A percentile compares a stretch with the other conserved stretches of the same genome.
These are phyloP conservation scores for Ceratocystis eucalypticola DNA, from an alignment of 2,329 filamentous ascomycete species.

Conservation along the genomic window DNA sequence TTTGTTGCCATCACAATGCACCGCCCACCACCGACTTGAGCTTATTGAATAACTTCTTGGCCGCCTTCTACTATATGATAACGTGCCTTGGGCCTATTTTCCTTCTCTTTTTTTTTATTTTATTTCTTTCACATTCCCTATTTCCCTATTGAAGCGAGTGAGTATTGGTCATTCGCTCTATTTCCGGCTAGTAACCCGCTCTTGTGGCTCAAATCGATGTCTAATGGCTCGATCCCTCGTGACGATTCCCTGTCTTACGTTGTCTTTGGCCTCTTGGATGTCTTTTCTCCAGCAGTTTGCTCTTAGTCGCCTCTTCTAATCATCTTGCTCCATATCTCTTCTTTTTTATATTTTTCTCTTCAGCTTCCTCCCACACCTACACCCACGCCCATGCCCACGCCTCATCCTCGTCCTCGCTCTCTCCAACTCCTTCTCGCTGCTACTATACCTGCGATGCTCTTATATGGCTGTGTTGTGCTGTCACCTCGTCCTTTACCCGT, in stretches of 20 bases:
- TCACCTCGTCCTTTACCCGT: neutral
- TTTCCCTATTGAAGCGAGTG: neutral
- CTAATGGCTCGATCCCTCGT: neutral
- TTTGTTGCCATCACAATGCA: neutral
- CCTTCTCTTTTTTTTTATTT: neutral
- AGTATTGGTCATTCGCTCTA: neutral
- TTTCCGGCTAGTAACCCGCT: neutral
- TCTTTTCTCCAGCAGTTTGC: too few species aligned
- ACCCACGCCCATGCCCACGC: neutral
- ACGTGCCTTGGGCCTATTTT: neutral
- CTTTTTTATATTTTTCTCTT: neutral
- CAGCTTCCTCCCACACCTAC: neutral
- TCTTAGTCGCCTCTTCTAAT: neutral
- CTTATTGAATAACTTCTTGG: neutral
- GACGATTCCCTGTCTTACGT: neutral
- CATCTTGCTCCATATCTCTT: neutral
- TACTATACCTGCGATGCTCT: slow-evolving; percentile 3
- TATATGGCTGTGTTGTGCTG: neutral
- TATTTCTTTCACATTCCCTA: neutral
- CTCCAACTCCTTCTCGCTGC: neutral
- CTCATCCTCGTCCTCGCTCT: neutral
- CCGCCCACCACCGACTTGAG: neutral
- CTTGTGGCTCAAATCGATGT: neutral
- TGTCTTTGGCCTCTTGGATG: too few species aligned
- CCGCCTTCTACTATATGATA: neutral